These are phyloP conservation scores for Hemileia vastatrix DNA, from an alignment of 1,284 basidiomycete species.

Conservation along the genomic window DNA sequence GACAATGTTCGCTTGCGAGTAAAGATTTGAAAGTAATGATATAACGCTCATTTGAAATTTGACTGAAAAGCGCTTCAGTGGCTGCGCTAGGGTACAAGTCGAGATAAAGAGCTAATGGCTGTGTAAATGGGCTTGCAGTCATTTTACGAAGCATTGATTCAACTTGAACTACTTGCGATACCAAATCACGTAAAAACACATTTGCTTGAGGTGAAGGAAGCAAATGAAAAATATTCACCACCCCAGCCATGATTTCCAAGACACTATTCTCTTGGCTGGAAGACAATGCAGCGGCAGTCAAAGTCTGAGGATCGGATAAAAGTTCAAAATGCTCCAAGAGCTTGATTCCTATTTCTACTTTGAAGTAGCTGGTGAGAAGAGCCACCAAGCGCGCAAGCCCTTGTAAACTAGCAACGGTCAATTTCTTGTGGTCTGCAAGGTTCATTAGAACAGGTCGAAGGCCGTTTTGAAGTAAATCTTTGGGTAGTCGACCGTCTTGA, in stretches of 20 bases:
- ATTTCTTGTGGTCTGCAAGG: slow-evolving; percentile 84
- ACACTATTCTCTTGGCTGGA: slow-evolving; percentile 80
- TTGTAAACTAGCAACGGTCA: slow-evolving; percentile 89
- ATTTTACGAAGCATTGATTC: slow-evolving; percentile 86
- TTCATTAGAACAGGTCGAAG: slow-evolving; percentile 96
- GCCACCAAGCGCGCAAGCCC: slow-evolving; percentile 91
- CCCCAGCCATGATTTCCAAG: slow-evolving; percentile 81
- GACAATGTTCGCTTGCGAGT: slow-evolving; percentile 34
- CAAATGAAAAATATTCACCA: slow-evolving; percentile 95
- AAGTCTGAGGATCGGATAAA: slow-evolving; percentile 71
- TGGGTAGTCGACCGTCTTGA: slow-evolving; percentile 84
- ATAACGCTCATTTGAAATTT: slow-evolving; percentile 53
- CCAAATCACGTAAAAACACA: slow-evolving; percentile 78
- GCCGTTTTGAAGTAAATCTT: slow-evolving; percentile 89
- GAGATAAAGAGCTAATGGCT: slow-evolving; percentile 81
- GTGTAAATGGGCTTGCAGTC: slow-evolving; percentile 81
- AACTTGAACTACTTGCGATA: slow-evolving; percentile 81
- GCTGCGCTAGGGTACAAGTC: slow-evolving; percentile 81
- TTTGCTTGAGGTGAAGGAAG: slow-evolving; percentile 77
- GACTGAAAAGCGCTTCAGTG: slow-evolving; percentile 70
- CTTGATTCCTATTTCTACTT: slow-evolving; percentile 97
- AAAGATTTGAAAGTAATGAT: slow-evolving; percentile 27
- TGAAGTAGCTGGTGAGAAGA: slow-evolving; percentile 97
- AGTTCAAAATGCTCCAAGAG: slow-evolving; percentile 89
- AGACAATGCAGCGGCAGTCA: slow-evolving; percentile 65